A percentile compares a stretch with the other conserved stretches of the same genome.
phyloP scores from a whole-genome alignment of 116 monocot genomes.

The Papilionanthe hybrid region DNA sequence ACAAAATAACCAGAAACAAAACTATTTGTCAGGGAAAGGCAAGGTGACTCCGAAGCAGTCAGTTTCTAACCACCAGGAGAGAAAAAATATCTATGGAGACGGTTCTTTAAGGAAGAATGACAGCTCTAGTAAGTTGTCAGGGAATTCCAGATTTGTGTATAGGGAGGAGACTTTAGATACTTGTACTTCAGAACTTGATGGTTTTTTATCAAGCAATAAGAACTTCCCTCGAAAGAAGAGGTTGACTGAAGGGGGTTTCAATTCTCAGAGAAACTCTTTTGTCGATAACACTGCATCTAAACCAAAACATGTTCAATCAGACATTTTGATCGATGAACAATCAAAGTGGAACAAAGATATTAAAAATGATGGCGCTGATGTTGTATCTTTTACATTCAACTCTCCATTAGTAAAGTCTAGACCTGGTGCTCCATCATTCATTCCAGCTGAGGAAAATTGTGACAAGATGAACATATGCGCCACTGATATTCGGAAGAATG shows the following conservation, averaged over 20 bases:
- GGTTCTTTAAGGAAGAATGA: slow-evolving; percentile 37
- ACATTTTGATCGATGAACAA: slow-evolving; percentile 57
- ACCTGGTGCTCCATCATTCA: slow-evolving; percentile 15
- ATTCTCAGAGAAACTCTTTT: slow-evolving; percentile 18
- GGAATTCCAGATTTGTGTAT: slow-evolving; percentile 27
- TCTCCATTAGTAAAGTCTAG: slow-evolving; percentile 62
- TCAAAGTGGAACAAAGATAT: slow-evolving; percentile 36
- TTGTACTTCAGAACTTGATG: slow-evolving; percentile 31
- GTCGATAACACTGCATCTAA: slow-evolving; percentile 27
- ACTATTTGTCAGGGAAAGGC: slow-evolving; percentile 38
- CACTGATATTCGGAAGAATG: slow-evolving; percentile 22
- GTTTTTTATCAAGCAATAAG: slow-evolving; percentile 33
- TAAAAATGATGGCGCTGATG: slow-evolving; percentile 49
- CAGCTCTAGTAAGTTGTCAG: slow-evolving; percentile 33
- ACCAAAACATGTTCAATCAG: slow-evolving; percentile 34
- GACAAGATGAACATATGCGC: slow-evolving; percentile 16
- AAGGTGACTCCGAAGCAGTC: slow-evolving; percentile 38
- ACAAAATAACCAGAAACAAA: slow-evolving; percentile 93
- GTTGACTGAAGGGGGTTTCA: slow-evolving; percentile 26
- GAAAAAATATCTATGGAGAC: slow-evolving; percentile 36
- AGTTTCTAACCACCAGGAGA: slow-evolving; percentile 47
- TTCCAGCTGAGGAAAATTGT: slow-evolving; percentile 22
- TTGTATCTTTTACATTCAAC: slow-evolving; percentile 88
- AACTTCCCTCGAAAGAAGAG: slow-evolving; percentile 66
- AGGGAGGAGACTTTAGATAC: slow-evolving; percentile 30